Evolutionary conservation across 306 rosid species (phyloP), one percentile per base, ranked within the genome.

Genomic region (Begonia peltatifolia): DNA sequence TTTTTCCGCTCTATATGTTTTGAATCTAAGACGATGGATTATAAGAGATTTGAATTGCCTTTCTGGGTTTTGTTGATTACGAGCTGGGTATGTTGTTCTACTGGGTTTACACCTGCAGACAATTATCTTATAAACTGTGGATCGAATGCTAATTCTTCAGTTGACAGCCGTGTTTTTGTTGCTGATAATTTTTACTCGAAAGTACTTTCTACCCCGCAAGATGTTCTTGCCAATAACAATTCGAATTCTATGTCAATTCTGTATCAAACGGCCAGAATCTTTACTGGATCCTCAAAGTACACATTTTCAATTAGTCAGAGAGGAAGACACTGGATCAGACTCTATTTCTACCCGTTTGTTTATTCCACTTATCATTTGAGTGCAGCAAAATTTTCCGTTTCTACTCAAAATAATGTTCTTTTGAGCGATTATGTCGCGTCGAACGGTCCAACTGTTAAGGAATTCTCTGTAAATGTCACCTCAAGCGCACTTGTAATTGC

Each of bases 301-400:
- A 72, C 76, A 16, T 87, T 87, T 38, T 18, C 85, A 11, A 76
- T 84, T 25, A 22, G 48, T 14, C 75, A 68, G 52, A 18, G 54
- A 20, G 96, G 94, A 12, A 81, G 96, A 54, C 92, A 84, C 67
- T 87, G 94, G 96, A 84, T 87, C 79, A 94, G 94, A 54, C 83
- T 87, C 42, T 84, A 87, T 69, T 79, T 87, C 77, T 84, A 59
- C 44, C 87, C 94, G 1, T 84, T 84, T 53, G 61, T 46, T 2
- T 69, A 61, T 42, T 52, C 60, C 41, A 52, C 47, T 11, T 76
- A 68, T 69, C 61, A 79, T 64, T 14, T 87, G 76, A 62, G 68
- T 65, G 53, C 71, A 41, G 81, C 96, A 7, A 74, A 50, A 9
- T 87, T 87, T 56, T 52, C 73, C 48, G 87, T 87, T 56, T 47